Evolutionary conservation across 2,329 filamentous ascomycete species (phyloP), one percentile per base, ranked within the genome.

Genomic region (Exophiala alcalophila): DNA sequence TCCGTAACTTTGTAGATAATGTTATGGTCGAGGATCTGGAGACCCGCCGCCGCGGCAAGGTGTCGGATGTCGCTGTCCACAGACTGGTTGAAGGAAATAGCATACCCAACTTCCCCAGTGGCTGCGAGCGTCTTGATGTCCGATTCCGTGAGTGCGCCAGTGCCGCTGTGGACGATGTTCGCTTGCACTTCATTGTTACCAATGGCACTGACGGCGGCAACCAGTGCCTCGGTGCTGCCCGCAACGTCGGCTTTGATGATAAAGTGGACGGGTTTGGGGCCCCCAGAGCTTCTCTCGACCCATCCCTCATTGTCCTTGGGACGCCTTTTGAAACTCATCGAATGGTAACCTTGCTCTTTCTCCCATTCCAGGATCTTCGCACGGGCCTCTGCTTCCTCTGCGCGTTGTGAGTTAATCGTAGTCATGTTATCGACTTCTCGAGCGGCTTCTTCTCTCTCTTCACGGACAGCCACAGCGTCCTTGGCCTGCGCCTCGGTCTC

Each of bases 181-280:
- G 90, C 78, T 21, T 73, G 78, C 26, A 96, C 83, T 61, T 97
- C 88, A 56, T 88, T 81, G 67, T 84, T 95, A 51, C 90, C 89
- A 50, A 96, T 73, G 46, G 83, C 80, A 48, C 81, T 71, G 45
- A 98, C 75, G 6, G 84, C 83, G 34, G 86, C 83, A 47, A 82
- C 74, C 2, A 97, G 84, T 2, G 92, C 92, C 69, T 98, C 92
- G 0, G 90, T 89, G 0, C 91, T 97, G 25, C 92, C 92, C 49
- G 84, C 86, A 12, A 97, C 92, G 58, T 98, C 92, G 40, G 83
- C 90, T 65, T 94, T 95, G 68, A 98, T 74, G 45, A 92, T 80
- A 65, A 97, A 92, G 57, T 84, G 84, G 33, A 95, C 75, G 11
- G 76, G 68, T 55, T 57, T 50, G 20, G 52, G 47, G 56, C 61